Percentiles rank a stretch among this genome's conserved stretches.
Evolutionary conservation across 2,329 filamentous ascomycete genomes (phyloP).

Genomic region (Aspergillus eucalypticola): DNA sequence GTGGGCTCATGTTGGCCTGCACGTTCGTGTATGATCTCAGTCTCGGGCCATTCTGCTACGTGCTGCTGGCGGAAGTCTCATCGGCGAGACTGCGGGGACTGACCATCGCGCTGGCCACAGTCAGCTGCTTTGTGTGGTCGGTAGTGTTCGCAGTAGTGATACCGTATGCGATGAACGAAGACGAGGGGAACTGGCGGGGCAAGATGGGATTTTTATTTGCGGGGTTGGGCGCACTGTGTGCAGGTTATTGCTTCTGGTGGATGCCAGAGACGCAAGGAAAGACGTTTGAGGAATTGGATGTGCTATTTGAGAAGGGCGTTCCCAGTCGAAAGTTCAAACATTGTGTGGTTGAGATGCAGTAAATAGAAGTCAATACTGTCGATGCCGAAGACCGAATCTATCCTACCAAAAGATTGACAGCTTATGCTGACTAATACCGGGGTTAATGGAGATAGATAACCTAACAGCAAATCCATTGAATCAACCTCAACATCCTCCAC

Average conservation of each 20-base stretch:
- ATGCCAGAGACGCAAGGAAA: slow-evolving; percentile 34
- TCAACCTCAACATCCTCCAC: background rate
- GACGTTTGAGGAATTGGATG: slow-evolving; percentile 34
- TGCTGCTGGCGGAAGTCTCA: slow-evolving; percentile 53
- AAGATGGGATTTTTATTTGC: slow-evolving; percentile 37
- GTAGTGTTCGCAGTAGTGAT: slow-evolving; percentile 37
- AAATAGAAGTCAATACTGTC: background rate
- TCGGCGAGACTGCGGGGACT: slow-evolving; percentile 55
- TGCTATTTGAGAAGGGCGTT: slow-evolving; percentile 30
- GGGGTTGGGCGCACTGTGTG: slow-evolving; percentile 24
- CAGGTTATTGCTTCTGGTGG: slow-evolving; percentile 34
- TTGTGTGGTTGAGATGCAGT: slow-evolving; percentile 1
- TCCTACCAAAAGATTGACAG: background rate
- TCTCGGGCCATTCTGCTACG: slow-evolving; percentile 57
- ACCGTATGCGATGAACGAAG: slow-evolving; percentile 38
- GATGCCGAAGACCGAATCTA: background rate
- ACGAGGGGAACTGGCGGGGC: slow-evolving; percentile 31
- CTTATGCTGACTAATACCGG: background rate
- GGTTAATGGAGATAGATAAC: no score
- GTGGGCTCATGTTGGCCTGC: slow-evolving; percentile 35
- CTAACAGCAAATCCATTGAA: no score
- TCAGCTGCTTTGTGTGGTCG: slow-evolving; percentile 26
- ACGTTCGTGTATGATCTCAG: slow-evolving; percentile 55
- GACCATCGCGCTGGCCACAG: slow-evolving; percentile 43
- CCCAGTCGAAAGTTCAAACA: slow-evolving; percentile 25